These are phyloP conservation scores for Cryphonectria radicalis DNA, from an alignment of 2,329 filamentous ascomycete species.

Conservation along the genomic window DNA sequence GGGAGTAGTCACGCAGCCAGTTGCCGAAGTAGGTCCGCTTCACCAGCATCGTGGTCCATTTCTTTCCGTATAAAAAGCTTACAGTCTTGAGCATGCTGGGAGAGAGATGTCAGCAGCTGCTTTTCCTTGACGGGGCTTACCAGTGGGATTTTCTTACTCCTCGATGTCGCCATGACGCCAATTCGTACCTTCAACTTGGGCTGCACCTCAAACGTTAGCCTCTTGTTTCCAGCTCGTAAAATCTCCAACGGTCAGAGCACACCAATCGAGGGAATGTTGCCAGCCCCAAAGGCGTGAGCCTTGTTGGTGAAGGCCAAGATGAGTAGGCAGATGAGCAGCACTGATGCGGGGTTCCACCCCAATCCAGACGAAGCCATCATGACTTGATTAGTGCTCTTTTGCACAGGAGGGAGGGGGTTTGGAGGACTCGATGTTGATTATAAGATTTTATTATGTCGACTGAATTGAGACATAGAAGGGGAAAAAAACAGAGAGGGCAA, in stretches of 20 bases:
- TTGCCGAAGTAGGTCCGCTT: conserved; percentile 85
- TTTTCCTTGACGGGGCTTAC: conserved; percentile 37
- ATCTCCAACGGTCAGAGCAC: conserved; percentile 31
- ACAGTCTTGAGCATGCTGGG: conserved; percentile 81
- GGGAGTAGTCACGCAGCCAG: conserved; percentile 85
- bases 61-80: conserved; percentile 78
- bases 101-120: conserved; percentile 60
- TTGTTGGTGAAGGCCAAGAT: conserved; percentile 59
- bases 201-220: conserved; percentile 28
- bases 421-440: neutral
- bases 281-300: conserved; percentile 68
- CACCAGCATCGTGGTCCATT: conserved; percentile 81
- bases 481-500: neutral
- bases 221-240: neutral
- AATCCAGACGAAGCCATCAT: conserved; percentile 53
- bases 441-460: neutral
- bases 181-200: conserved; percentile 68
- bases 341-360: conserved; percentile 50
- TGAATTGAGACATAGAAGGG: neutral
- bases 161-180: conserved; percentile 67
- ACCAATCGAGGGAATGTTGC: conserved; percentile 69
- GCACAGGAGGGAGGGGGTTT: neutral
- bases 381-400: conserved; percentile 2
- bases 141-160: conserved; percentile 4
- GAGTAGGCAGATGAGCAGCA: conserved; percentile 55